These are phyloP conservation scores for Viola odorata DNA, from an alignment of 345 rosid species.

Conservation along the genomic window DNA sequence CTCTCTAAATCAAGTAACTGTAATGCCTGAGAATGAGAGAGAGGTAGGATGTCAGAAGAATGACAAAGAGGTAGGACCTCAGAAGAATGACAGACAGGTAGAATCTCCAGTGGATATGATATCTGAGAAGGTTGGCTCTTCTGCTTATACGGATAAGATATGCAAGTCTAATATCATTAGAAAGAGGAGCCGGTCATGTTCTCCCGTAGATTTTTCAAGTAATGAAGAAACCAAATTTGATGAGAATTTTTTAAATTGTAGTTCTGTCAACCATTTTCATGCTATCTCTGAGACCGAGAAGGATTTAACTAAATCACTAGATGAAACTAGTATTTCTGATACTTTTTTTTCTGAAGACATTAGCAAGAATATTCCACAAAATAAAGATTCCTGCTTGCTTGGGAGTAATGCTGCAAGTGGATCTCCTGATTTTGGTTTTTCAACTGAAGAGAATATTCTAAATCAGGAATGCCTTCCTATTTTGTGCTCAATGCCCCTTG, in stretches of 20 bases:
- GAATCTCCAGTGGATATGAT: conserved; percentile 19
- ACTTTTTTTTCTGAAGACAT: conserved; percentile 22
- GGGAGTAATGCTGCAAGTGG: conserved; percentile 25
- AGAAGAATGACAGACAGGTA: not conserved
- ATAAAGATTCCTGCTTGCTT: conserved; percentile 17
- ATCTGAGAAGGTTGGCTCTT: conserved; percentile 21
- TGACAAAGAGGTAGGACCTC: conserved; percentile 10
- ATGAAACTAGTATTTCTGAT: conserved; percentile 18
- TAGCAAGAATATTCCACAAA: conserved; percentile 21
- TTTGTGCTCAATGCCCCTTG: conserved; percentile 13
- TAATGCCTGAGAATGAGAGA: conserved; percentile 23
- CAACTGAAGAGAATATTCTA: conserved; percentile 21
- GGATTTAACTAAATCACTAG: conserved; percentile 17
- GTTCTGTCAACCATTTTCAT: conserved; percentile 8
- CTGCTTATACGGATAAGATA: conserved; percentile 12
- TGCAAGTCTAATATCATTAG: conserved; percentile 19
- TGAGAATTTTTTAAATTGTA: conserved; percentile 20
- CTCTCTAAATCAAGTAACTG: conserved; percentile 21
- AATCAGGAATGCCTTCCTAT: conserved; percentile 19
- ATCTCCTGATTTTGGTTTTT: conserved; percentile 17
- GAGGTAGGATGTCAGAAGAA: conserved; percentile 20
- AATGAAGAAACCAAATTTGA: conserved; percentile 28
- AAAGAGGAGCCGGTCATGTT: conserved; percentile 24
- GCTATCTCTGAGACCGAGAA: conserved; percentile 23
- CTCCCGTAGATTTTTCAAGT: conserved; percentile 27